phyloP scores from a whole-genome alignment of 371 early-diverging fungal species.

The Haplosporangium sp. region DNA sequence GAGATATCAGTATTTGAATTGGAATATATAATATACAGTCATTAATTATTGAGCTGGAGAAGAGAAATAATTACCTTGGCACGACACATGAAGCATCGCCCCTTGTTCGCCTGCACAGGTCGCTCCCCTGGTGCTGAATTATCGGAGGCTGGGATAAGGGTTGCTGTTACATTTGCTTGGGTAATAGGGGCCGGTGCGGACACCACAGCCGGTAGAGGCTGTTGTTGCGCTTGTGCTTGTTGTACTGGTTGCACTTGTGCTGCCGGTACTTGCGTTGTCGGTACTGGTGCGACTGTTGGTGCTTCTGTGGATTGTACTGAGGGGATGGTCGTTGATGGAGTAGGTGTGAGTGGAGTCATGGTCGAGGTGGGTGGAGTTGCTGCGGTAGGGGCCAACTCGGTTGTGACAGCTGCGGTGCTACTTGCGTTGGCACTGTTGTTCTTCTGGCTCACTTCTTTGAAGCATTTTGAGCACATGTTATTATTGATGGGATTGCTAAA shows the following conservation, averaged over 20 bases:
- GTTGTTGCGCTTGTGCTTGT: slow-evolving; percentile 9
- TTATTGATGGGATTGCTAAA: slow-evolving; percentile 69
- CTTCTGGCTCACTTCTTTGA: slow-evolving; percentile 64
- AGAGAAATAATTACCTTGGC: slow-evolving; percentile 61
- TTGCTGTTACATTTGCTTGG: neutral
- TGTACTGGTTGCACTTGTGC: slow-evolving; percentile 12
- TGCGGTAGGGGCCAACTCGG: slow-evolving; percentile 25
- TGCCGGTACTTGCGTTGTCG: slow-evolving; percentile 18
- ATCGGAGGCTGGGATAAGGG: slow-evolving; percentile 15
- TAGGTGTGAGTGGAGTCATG: neutral
- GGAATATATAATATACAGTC: neutral
- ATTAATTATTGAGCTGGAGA: no score
- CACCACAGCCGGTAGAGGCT: slow-evolving; percentile 6
- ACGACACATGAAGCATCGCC: slow-evolving; percentile 80
- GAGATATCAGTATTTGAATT: neutral
- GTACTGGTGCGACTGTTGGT: slow-evolving; percentile 33
- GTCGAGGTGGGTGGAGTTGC: slow-evolving; percentile 18
- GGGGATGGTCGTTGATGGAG: no score
- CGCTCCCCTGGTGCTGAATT: slow-evolving; percentile 45
- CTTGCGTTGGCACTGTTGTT: slow-evolving; percentile 41
- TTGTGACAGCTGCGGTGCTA: slow-evolving; percentile 26
- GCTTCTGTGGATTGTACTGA: no score
- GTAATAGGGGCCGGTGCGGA: slow-evolving; percentile 13
- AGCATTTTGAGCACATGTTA: slow-evolving; percentile 88
- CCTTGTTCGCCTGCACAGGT: slow-evolving; percentile 75